These are phyloP conservation scores for Lichtheimia corymbifera DNA, from an alignment of 371 early-diverging fungal genomes.

Conservation along the genomic window DNA sequence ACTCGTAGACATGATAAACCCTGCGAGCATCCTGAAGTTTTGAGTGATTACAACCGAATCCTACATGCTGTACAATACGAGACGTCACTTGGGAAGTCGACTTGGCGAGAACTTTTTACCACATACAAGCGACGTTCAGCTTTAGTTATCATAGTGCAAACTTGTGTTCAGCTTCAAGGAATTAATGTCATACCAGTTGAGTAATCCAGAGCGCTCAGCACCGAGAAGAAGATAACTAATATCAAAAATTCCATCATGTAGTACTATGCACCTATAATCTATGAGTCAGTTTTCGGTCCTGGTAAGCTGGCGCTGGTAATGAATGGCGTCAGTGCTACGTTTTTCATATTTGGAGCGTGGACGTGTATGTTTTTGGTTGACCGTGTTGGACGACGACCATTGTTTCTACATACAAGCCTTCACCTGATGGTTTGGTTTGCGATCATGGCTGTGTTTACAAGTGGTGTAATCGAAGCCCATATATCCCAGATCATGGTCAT, in stretches of 20 bases:
- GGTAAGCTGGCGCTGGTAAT: slow-evolving; percentile 32
- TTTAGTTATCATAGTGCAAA: slow-evolving; percentile 73
- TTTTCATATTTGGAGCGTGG: slow-evolving; percentile 33
- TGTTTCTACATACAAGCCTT: slow-evolving; percentile 38
- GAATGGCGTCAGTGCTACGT: slow-evolving; percentile 39
- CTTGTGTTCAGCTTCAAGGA: slow-evolving; percentile 61
- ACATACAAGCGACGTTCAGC: slow-evolving; percentile 54
- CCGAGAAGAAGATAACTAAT: too few species aligned
- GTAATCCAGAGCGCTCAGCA: too few species aligned
- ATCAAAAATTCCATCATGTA: too few species aligned
- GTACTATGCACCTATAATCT: slow-evolving; percentile 73
- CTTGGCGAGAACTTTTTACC: slow-evolving; percentile 72
- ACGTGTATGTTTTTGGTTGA: slow-evolving; percentile 34
- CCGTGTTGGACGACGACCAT: slow-evolving; percentile 38
- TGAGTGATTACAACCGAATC: slow-evolving; percentile 73
- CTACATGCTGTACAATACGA: slow-evolving; percentile 67
- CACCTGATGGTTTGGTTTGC: slow-evolving; percentile 36
- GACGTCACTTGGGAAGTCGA: slow-evolving; percentile 60
- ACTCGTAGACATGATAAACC: slow-evolving; percentile 38
- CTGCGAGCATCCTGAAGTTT: slow-evolving; percentile 51
- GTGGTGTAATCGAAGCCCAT: too few species aligned
- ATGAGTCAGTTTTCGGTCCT: slow-evolving; percentile 52
- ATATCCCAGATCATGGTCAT: too few species aligned
- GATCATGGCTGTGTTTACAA: slow-evolving; percentile 35
- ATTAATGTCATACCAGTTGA: slow-evolving; percentile 68